A percentile compares a stretch with the other conserved stretches of the same genome.
Conservation (phyloP, 179 eudicot species). For the Vitellaria paradoxa region DNA sequence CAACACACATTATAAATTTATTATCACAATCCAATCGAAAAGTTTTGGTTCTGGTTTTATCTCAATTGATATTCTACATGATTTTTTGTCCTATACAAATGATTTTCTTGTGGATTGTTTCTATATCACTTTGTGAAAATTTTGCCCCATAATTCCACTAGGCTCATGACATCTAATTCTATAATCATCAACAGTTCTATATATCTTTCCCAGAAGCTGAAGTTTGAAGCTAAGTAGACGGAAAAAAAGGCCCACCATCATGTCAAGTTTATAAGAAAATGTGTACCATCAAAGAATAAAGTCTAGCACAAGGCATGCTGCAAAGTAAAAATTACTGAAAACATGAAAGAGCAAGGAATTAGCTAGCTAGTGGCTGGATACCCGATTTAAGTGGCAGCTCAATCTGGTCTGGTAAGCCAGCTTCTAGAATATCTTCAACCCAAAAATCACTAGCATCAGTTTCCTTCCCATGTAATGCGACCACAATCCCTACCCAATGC, state of each 20-base stretch:
- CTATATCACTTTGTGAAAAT: background rate
- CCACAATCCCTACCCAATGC: conserved; percentile 61
- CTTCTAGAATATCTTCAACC: conserved; percentile 79
- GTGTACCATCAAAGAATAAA: background rate
- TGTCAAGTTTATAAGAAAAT: background rate
- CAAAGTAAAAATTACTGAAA: background rate
- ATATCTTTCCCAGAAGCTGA: background rate
- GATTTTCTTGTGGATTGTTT: background rate
- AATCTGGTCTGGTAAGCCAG: conserved; percentile 86
- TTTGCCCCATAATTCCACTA: background rate
- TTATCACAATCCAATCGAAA: background rate
- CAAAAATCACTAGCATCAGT: conserved; percentile 73
- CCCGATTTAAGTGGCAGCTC: conserved; percentile 63
- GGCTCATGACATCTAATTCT: background rate
- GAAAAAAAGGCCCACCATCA: too few species aligned
- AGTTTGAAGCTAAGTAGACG: background rate
- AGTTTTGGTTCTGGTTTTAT: background rate
- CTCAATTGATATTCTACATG: background rate
- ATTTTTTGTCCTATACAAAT: background rate
- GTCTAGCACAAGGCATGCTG: background rate
- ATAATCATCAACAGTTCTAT: background rate
- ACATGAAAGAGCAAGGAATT: background rate
- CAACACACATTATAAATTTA: too few species aligned
- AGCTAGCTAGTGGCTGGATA: conserved; percentile 17
- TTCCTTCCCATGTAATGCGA: conserved; percentile 85